Base-by-base conservation (phyloP, 768 basidiomycete genomes). In the Lanmaoa pseudosensibilis region DNA sequence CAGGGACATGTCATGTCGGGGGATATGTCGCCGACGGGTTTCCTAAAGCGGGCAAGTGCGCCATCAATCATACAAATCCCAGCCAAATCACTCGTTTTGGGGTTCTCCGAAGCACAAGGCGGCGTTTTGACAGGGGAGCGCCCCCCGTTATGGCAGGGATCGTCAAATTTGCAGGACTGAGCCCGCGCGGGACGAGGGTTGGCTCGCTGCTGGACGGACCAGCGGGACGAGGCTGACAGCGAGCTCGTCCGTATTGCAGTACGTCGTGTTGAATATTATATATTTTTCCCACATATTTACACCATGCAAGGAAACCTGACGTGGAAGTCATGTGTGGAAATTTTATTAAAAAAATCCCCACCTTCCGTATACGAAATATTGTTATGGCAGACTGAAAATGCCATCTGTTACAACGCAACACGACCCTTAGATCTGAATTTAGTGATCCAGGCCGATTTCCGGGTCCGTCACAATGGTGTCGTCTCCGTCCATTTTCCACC, bases 341-440 rank as follows among this genome's bases (percentile, higher is more conserved):
- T 67, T 65, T 66, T 66, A 77, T 78, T 74, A 74, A 77, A 76
- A 60, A 75, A 76, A 73, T 66, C 73, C 72, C 75, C 72, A 74
- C 75, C 74, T 72, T 73, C 70, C 70, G 62, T 67, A 73, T 73
- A 72, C 68, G 70, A 71, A 71, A 71, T 66, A 68, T 73, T 65
- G 58, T 73, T 72, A 72, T 72, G 71, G 72, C 71, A 72, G 69
- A 70, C 66, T 68, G 66, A 66, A 71, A 73, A 67, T 73, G 72
- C 72, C 70, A 71, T 71, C 69, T 70, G 72, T 73, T 74, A 73
- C 70, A 70, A 76, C 74, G 76, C 81, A 82, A 78, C 77, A 71
- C 78, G 83, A 85, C 83, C 83, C 83, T 84, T 83, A 85, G 83
- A 84, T 85, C 82, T 84, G 80, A 81, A 82, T 77, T 81, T 80